phyloP scores from a whole-genome alignment of 140 eudicot genomes.

The Ambrosia hybrid region DNA sequence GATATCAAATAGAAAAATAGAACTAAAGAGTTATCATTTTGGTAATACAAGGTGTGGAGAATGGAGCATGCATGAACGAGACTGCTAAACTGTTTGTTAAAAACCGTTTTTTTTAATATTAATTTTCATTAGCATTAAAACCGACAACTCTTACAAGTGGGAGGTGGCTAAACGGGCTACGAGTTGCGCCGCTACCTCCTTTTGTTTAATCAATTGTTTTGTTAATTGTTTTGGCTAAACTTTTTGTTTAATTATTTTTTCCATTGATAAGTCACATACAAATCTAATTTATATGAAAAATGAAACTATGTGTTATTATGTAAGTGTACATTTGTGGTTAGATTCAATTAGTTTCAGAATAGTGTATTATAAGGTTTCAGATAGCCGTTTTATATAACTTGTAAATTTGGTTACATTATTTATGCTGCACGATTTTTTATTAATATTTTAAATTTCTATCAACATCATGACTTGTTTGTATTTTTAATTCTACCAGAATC shows the following conservation, averaged over 20 bases:
- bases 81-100: too few species aligned
- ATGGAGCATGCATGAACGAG: too few species aligned
- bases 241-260: background rate
- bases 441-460: background rate
- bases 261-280: background rate
- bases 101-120: too few species aligned
- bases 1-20: background rate
- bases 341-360: background rate
- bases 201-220: too few species aligned
- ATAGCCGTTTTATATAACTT: background rate
- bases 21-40: too few species aligned
- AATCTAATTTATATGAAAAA: background rate
- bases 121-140: too few species aligned
- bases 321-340: background rate
- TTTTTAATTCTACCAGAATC: conserved; percentile 45
- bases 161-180: too few species aligned
- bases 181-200: too few species aligned
- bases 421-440: background rate
- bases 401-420: background rate
- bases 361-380: conserved; percentile 2
- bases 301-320: background rate
- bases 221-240: background rate
- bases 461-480: conserved; percentile 7
- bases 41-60: too few species aligned
- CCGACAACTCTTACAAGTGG: too few species aligned